These are phyloP conservation scores for Ganoderma multipileum DNA, from an alignment of 1,284 basidiomycete species.

Conservation along the genomic window DNA sequence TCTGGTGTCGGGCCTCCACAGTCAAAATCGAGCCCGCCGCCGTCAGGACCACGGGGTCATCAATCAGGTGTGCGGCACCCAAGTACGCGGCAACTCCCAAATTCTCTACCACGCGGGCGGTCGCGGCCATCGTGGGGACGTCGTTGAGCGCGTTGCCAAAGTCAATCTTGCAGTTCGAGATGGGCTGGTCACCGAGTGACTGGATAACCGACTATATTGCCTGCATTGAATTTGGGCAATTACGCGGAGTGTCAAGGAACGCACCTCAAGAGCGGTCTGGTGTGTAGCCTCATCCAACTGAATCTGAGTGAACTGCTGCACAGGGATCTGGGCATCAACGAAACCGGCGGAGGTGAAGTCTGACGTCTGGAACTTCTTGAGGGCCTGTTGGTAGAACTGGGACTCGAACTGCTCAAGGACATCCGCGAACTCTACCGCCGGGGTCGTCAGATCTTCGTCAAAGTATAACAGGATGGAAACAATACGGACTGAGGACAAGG, in stretches of 20 bases:
- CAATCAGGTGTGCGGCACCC: conserved; percentile 72
- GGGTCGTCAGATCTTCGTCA: not conserved
- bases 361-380: conserved; percentile 67
- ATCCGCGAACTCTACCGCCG: conserved; percentile 69
- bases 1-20: conserved; percentile 84
- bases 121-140: conserved; percentile 74
- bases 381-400: conserved; percentile 71
- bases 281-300: conserved; percentile 72
- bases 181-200: conserved; percentile 59
- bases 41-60: conserved; percentile 68
- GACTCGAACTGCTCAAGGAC: conserved; percentile 79
- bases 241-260: conserved; percentile 11
- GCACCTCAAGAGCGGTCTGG: conserved; percentile 56
- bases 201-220: conserved; percentile 51
- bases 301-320: conserved; percentile 69
- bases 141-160: conserved; percentile 70
- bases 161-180: conserved; percentile 72
- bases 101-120: conserved; percentile 82
- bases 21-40: conserved; percentile 82
- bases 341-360: conserved; percentile 80
- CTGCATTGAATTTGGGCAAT: not conserved
- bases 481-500: conserved; percentile 65
- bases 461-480: not conserved
- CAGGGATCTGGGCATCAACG: conserved; percentile 57
- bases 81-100: conserved; percentile 84